A percentile compares a stretch with the other conserved stretches of the same genome.
Evolutionary conservation across 305 asterid genomes (phyloP).

Genomic region (Stenogyne calaminthoides): DNA sequence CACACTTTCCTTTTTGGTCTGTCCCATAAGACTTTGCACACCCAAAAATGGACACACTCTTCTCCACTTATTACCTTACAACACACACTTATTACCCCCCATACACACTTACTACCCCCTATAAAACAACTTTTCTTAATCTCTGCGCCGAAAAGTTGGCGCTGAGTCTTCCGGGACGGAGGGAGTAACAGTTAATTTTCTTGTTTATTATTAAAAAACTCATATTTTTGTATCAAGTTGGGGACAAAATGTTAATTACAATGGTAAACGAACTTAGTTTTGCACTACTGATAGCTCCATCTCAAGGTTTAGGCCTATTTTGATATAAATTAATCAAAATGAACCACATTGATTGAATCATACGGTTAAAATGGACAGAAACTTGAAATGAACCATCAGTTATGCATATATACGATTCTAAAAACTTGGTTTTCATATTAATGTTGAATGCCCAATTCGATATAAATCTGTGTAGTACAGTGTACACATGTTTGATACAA

Average conservation of each 20-base stretch:
- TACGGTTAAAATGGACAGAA: not conserved
- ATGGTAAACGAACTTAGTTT: not conserved
- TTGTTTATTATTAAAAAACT: not conserved
- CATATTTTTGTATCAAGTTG: not conserved
- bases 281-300: not conserved
- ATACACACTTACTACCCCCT: too few relatives aligned
- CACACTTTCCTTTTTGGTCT: too few relatives aligned
- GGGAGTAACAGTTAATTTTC: not conserved
- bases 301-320: not conserved
- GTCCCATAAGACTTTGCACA: too few relatives aligned
- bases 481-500: not conserved
- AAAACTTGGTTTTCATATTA: not conserved
- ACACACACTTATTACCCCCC: too few relatives aligned
- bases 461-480: not conserved
- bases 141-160: too few relatives aligned
- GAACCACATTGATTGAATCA: not conserved
- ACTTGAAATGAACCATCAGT: not conserved
- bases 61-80: too few relatives aligned
- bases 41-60: too few relatives aligned
- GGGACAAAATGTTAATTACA: not conserved
- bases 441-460: not conserved
- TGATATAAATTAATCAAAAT: not conserved
- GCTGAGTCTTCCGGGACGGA: too few relatives aligned
- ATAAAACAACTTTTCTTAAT: too few relatives aligned
- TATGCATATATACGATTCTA: not conserved